Percentiles rank a stretch among this genome's conserved stretches.
These are phyloP conservation scores for Podospora pseudopauciseta DNA, from an alignment of 495 filamentous ascomycete species.

Conservation along the genomic window DNA sequence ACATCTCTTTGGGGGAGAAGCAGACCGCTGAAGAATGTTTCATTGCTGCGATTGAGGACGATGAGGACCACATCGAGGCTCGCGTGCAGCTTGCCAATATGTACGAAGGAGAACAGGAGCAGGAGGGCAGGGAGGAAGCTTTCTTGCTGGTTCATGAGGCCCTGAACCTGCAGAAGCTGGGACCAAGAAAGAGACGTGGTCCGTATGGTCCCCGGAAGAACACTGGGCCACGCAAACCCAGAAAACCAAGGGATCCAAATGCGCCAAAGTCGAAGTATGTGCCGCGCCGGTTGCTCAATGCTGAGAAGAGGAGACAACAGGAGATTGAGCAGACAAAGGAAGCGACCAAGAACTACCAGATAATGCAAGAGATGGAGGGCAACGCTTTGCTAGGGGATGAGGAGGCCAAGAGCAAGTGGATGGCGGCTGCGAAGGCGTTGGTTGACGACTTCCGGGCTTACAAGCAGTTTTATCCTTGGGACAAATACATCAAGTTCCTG, in stretches of 20 bases:
- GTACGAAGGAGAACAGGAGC: conserved; percentile 66
- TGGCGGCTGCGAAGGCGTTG: conserved; percentile 68
- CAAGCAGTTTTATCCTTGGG: conserved; percentile 71
- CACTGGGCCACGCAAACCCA: conserved; percentile 23
- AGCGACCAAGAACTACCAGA: conserved; percentile 55
- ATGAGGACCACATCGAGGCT: conserved; percentile 61
- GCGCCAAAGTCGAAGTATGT: conserved; percentile 29
- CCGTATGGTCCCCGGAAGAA: conserved; percentile 21
- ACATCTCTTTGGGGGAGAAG: conserved; percentile 55
- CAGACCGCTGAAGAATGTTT: conserved; percentile 73
- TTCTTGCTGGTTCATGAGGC: conserved; percentile 70
- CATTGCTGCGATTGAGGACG: conserved; percentile 63
- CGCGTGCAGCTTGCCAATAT: conserved; percentile 74
- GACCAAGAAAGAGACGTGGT: conserved; percentile 16
- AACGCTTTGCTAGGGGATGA: conserved; percentile 49
- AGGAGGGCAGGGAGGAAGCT: conserved; percentile 57
- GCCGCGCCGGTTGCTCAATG: conserved; percentile 36
- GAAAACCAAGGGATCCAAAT: conserved; percentile 23
- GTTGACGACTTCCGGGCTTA: conserved; percentile 76
- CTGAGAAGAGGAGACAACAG: conserved; percentile 33
- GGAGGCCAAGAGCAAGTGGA: conserved; percentile 60
- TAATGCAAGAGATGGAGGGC: conserved; percentile 51
- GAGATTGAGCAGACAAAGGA: conserved; percentile 50
- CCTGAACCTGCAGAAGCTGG: conserved; percentile 49
- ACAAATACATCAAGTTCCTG: conserved; percentile 65